These are phyloP conservation scores for Xylariaceae sp. DNA, from an alignment of 2,329 filamentous ascomycete species.

Conservation along the genomic window DNA sequence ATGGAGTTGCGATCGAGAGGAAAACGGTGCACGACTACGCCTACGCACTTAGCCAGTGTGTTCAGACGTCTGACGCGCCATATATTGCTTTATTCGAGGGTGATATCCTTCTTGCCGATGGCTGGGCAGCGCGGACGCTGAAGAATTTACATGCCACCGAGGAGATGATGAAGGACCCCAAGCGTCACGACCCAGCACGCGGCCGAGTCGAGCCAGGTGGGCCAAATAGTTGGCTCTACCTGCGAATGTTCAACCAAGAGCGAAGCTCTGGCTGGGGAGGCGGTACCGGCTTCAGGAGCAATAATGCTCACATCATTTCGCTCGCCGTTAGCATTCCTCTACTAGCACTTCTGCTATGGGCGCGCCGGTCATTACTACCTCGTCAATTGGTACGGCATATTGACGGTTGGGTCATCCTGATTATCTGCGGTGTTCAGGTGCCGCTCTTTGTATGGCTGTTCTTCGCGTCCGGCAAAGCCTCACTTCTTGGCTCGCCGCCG, in stretches of 20 bases:
- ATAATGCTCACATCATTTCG: constrained; percentile 42
- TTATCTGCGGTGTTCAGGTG: constrained; percentile 39
- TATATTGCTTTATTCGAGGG: constrained; percentile 43
- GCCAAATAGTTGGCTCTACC: constrained; percentile 42
- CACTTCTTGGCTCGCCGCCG: constrained; percentile 35
- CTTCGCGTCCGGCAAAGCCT: constrained; percentile 43
- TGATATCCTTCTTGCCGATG: constrained; percentile 43
- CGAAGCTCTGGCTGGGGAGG: constrained; percentile 41
- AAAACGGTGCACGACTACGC: constrained; percentile 43
- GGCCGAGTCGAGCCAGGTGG: constrained; percentile 35
- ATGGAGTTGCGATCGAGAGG: constrained; percentile 37
- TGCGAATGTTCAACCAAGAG: constrained; percentile 44
- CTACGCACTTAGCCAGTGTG: constrained; percentile 39
- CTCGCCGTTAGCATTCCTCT: constrained; percentile 36
- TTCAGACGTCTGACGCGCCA: constrained; percentile 38
- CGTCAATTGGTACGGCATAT: constrained; percentile 35
- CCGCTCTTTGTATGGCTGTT: constrained; percentile 42
- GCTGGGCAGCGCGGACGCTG: constrained; percentile 40
- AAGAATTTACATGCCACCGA: constrained; percentile 35
- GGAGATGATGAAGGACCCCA: constrained; percentile 40
- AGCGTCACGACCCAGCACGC: constrained; percentile 31
- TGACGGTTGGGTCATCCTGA: constrained; percentile 39
- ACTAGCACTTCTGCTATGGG: constrained; percentile 30
- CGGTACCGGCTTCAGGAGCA: constrained; percentile 40
- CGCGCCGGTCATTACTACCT: constrained; percentile 31